A percentile compares a stretch with the other conserved stretches of the same genome.
Evolutionary conservation across 179 eudicot genomes (phyloP).

Genomic region (Spinacia oleracea): DNA sequence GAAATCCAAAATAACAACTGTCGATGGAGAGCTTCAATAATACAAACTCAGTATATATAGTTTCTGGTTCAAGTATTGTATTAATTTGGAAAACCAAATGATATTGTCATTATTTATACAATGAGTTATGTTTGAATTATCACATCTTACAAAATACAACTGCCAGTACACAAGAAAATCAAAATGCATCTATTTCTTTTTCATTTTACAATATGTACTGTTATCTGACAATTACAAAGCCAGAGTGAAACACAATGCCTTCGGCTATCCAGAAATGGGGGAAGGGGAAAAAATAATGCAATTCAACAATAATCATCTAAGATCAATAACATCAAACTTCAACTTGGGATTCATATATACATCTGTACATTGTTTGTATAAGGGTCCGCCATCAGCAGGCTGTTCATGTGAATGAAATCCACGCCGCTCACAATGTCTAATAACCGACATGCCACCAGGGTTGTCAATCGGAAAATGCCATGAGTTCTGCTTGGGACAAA

Average conservation of each 20-base stretch:
- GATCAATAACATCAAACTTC: constrained; percentile 86
- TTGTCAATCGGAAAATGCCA: constrained; percentile 90
- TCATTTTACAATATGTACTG: constrained; percentile 39
- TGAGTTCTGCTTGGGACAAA: constrained; percentile 55
- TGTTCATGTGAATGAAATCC: constrained; percentile 95
- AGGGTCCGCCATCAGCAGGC: constrained; percentile 85
- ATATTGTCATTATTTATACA: neutral
- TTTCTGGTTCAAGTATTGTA: neutral
- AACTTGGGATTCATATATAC: constrained; percentile 75
- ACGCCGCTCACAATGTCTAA: constrained; percentile 83
- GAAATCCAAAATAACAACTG: too few species aligned
- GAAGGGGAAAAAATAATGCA: neutral
- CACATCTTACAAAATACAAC: neutral
- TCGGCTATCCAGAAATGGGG: neutral
- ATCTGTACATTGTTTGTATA: constrained; percentile 93
- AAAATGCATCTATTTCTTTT: neutral
- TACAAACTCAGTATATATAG: neutral
- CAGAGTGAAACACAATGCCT: neutral
- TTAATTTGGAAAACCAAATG: neutral
- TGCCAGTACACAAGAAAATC: constrained; percentile 14
- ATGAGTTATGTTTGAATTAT: neutral
- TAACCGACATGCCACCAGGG: constrained; percentile 89
- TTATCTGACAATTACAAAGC: constrained; percentile 4
- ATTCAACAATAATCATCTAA: constrained; percentile 46
- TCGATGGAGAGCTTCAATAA: too few species aligned